Evolutionary conservation across 164 flowering plant genomes (phyloP).

Genomic region (Euptelea pleiosperma): DNA sequence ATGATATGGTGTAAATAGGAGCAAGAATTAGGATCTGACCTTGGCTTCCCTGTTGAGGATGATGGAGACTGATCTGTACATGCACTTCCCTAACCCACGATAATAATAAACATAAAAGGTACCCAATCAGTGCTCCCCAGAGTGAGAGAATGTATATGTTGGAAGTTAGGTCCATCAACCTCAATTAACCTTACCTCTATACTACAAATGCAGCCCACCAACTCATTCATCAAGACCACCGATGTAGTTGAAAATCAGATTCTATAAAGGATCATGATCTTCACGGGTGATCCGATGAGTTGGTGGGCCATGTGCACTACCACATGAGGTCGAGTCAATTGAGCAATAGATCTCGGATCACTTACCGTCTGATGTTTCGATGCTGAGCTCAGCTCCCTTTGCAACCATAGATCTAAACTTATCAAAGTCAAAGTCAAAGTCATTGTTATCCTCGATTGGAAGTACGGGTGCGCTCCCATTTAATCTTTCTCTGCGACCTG

Average conservation of each 20-base stretch:
- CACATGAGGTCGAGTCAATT: not conserved
- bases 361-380: conserved; percentile 65
- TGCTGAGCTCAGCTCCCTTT: conserved; percentile 50
- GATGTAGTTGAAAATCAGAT: no score
- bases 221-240: no score
- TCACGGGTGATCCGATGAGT: not conserved
- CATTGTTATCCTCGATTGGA: conserved; percentile 54
- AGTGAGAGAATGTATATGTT: not conserved
- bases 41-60: conserved; percentile 51
- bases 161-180: no score
- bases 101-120: not conserved
- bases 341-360: not conserved
- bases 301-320: conserved; percentile 1
- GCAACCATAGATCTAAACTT: conserved; percentile 49
- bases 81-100: conserved; percentile 45
- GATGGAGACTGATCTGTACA: conserved; percentile 52
- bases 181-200: no score
- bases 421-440: conserved; percentile 48
- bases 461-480: conserved; percentile 48
- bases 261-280: no score
- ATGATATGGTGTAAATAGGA: not conserved
- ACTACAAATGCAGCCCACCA: no score
- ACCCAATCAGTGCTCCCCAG: not conserved
- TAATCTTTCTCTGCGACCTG: conserved; percentile 45
- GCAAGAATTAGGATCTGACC: conserved; percentile 32